Conservation (phyloP, 73 alveolate genomes). For the Stentor coeruleus region DNA sequence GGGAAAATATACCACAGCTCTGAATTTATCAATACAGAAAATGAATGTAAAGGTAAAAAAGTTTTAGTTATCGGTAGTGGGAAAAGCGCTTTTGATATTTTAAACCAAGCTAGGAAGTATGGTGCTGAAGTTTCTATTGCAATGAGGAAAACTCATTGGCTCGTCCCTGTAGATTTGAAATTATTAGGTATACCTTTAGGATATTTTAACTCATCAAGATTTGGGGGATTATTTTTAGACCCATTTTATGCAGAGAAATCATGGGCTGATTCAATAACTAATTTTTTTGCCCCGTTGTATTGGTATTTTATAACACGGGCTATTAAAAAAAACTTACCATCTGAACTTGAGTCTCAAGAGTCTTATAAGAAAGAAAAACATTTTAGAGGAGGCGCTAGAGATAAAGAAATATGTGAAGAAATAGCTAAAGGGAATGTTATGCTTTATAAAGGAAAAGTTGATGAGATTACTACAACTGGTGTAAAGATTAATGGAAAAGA, state of each 20-base stretch:
- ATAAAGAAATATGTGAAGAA: too few species aligned
- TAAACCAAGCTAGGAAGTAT: background rate
- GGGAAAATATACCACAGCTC: constrained; percentile 10
- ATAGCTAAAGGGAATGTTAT: background rate
- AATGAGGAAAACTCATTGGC: background rate
- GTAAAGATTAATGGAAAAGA: background rate
- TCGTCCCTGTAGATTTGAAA: background rate
- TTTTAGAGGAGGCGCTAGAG: too few species aligned
- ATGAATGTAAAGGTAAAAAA: background rate
- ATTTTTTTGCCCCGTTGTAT: too few species aligned
- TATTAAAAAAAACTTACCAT: too few species aligned
- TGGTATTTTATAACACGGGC: too few species aligned
- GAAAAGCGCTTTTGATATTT: background rate
- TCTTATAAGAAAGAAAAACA: too few species aligned
- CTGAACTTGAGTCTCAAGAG: too few species aligned
- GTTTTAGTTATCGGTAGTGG: constrained; percentile 15
- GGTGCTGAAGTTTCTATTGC: background rate
- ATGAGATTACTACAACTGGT: background rate
- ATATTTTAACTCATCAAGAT: background rate
- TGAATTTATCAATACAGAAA: constrained; percentile 14
- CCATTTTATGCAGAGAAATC: constrained; percentile 16
- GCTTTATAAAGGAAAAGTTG: background rate
- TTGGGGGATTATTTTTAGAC: background rate
- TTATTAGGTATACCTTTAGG: background rate
- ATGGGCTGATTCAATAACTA: too few species aligned